Evolutionary conservation across 495 filamentous ascomycete genomes (phyloP).

Genomic region (Penicillium diatomitis): DNA sequence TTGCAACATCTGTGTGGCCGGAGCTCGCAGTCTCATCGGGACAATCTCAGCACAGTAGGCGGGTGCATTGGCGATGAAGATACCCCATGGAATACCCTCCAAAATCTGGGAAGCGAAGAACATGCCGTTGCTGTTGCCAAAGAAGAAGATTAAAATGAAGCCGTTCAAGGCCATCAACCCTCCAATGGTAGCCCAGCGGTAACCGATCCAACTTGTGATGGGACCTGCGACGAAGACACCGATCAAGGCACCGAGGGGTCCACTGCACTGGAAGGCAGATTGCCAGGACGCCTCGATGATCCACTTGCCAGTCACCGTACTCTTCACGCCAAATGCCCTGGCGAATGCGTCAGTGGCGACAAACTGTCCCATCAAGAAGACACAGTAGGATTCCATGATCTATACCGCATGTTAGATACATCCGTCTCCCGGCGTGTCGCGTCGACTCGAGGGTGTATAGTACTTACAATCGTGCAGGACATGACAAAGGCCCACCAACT

Average conservation of each 20-base stretch:
- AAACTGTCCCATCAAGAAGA: constrained; percentile 38
- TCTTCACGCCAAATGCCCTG: constrained; percentile 22
- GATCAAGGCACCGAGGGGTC: constrained; percentile 34
- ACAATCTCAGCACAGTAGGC: constrained; percentile 39
- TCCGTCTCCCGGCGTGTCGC: too few relatives aligned
- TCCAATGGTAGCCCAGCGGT: constrained; percentile 35
- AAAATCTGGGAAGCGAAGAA: constrained; percentile 38
- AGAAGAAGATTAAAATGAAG: constrained; percentile 40
- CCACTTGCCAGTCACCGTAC: constrained; percentile 3
- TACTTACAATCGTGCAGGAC: constrained; percentile 44
- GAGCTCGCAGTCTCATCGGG: constrained; percentile 34
- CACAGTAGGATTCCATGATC: constrained; percentile 41
- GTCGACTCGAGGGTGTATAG: background rate
- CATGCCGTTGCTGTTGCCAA: constrained; percentile 28
- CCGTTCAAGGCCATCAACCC: constrained; percentile 35
- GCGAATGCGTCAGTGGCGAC: constrained; percentile 30
- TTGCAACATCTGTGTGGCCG: constrained; percentile 38
- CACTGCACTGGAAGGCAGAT: constrained; percentile 34
- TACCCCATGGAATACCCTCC: constrained; percentile 41
- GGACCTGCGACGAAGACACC: constrained; percentile 38
- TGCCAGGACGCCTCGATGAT: constrained; percentile 35
- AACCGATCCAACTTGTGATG: constrained; percentile 38
- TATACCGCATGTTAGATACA: constrained; percentile 19
- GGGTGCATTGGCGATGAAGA: constrained; percentile 39
- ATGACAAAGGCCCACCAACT: constrained; percentile 44